Percentiles rank a stretch among this genome's conserved stretches.
Evolutionary conservation across 164 flowering plant genomes (phyloP).

Genomic region (Akebia trifoliata): DNA sequence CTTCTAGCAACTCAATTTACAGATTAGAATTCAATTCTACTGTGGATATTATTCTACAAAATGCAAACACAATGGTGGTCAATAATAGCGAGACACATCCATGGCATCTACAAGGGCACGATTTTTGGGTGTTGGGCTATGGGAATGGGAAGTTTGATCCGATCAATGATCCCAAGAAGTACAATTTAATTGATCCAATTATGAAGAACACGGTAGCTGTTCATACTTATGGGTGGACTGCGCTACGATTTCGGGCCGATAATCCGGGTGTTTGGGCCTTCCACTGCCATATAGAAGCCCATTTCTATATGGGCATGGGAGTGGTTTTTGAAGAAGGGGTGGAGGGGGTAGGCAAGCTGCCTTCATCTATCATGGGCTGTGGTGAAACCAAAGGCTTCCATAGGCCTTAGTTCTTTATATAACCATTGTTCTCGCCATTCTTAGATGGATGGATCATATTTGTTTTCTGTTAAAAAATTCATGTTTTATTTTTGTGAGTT

Average conservation of each 20-base stretch:
- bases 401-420: too few relatives aligned
- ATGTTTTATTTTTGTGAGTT: too few relatives aligned
- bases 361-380: conserved; percentile 63
- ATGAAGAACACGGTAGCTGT: conserved; percentile 80
- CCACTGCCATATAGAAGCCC: conserved; percentile 84
- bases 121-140: conserved; percentile 83
- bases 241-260: conserved; percentile 57
- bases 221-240: conserved; percentile 75
- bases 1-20: conserved; percentile 41
- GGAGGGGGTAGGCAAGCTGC: conserved; percentile 53
- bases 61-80: conserved; percentile 44
- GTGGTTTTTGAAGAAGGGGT: too few relatives aligned
- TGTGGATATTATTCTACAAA: conserved; percentile 65
- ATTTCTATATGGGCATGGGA: conserved; percentile 77
- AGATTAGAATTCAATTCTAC: conserved; percentile 56
- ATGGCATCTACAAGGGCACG: too few relatives aligned
- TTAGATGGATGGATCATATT: too few relatives aligned
- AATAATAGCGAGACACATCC: conserved; percentile 83
- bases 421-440: too few relatives aligned
- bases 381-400: conserved; percentile 32
- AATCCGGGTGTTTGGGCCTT: conserved; percentile 85
- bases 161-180: conserved; percentile 38
- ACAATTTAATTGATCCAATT: conserved; percentile 59
- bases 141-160: conserved; percentile 61
- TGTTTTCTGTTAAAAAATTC: too few relatives aligned